Percentiles rank a stretch among this genome's conserved stretches.
Conservation (phyloP, 352 stramenopile species). For the Globisporangium uncinulatum region DNA sequence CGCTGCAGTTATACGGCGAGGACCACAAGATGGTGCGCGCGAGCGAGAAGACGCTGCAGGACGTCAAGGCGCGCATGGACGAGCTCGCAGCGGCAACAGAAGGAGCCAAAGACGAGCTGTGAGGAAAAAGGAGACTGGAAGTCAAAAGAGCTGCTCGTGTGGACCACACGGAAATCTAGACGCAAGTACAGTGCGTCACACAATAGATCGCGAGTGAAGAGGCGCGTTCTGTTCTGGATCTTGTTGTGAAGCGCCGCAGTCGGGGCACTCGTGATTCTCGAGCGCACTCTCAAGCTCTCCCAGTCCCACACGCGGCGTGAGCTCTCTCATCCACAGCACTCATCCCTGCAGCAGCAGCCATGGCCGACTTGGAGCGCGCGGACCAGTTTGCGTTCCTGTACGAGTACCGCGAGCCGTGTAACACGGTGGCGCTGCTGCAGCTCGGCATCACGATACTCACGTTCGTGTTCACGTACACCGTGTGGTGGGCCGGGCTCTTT, state of each 20-base stretch:
- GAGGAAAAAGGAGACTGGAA: neutral
- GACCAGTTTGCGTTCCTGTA: slow-evolving; percentile 79
- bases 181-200: no score
- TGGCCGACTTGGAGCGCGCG: slow-evolving; percentile 67
- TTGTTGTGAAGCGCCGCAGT: neutral
- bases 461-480: slow-evolving; percentile 78
- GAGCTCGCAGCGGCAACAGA: slow-evolving; percentile 16
- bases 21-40: slow-evolving; percentile 53
- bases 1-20: slow-evolving; percentile 54
- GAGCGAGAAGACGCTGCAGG: slow-evolving; percentile 54
- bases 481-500: slow-evolving; percentile 78
- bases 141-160: neutral
- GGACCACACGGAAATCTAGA: neutral
- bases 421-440: slow-evolving; percentile 75
- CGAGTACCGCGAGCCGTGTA: slow-evolving; percentile 79
- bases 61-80: slow-evolving; percentile 56
- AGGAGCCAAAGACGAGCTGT: slow-evolving; percentile 13
- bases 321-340: neutral
- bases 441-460: slow-evolving; percentile 57
- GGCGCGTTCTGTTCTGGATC: neutral
- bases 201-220: no score
- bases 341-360: slow-evolving; percentile 12
- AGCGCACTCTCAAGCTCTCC: neutral
- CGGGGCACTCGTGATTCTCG: no score
- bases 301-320: no score